Evolutionary conservation across 1,284 basidiomycete genomes (phyloP), one percentile per base, ranked within the genome.

Genomic region (Heterobasidion occidentale): DNA sequence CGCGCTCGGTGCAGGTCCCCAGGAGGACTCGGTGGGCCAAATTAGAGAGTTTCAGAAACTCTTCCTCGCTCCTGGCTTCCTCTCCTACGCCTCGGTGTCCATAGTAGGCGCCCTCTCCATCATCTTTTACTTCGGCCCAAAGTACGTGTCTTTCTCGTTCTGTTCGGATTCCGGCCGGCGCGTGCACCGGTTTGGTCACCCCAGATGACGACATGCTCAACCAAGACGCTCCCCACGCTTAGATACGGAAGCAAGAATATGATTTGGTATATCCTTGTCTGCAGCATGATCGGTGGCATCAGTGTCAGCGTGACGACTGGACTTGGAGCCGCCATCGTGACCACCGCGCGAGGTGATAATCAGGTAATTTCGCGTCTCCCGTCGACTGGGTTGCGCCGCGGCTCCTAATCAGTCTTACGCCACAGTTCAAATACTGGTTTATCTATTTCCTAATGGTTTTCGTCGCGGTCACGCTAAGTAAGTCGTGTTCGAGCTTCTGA

Each of bases 271-370:
- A 94, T 97, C 64, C 75, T 80, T 48, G 90, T 98, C 44, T 99
- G 96, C 72, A 94, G 90, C 61, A 86, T 98, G 78, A 98, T 98
- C 65, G 96, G 96, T 34, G 96, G 97, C 1, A 88, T 99, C 59
- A 93, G 89, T 60, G 96, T 99, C 63, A 94, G 91, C 63, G 95
- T 96, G 58, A 98, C 94, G 3, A 94, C 93, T 47, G 96, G 96
- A 38, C 80, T 99, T 19, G 96, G 96, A 42, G 77, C 92, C 20
- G 89, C 94, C 46, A 97, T 99, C 65, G 83, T 99, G 36, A 87
- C 91, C 38, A 88, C 85, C 46, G 91, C 88, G 17, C 78, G 84
- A 72, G 94, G 94, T 50, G 80, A 90, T 65, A 96, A 91, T 68
- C 93, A 94, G 80, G 88, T 83, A 51, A 7, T 74, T 67, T 49